phyloP scores from a whole-genome alignment of 805 yeast species.

The Phaffomyces thermotolerans region DNA sequence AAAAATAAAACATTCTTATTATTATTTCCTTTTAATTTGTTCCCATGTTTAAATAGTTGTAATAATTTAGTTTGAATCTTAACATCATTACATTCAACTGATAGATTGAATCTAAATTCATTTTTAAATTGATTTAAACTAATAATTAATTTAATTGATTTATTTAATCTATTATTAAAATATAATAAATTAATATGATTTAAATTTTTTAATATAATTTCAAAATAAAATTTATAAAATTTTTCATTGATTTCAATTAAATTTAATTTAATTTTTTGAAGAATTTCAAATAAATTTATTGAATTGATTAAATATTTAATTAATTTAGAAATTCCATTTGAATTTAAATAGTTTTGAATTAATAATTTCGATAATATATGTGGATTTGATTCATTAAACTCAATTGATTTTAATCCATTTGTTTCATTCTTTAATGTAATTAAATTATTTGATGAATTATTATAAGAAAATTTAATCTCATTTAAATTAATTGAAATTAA shows the following conservation, averaged over 20 bases:
- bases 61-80: not conserved
- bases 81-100: conserved; percentile 1
- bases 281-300: conserved; percentile 13
- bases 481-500: conserved; percentile 20
- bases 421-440: conserved; percentile 3
- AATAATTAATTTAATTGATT: conserved; percentile 10
- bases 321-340: conserved; percentile 11
- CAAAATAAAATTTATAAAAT: not conserved
- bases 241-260: not conserved
- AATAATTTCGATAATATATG: conserved; percentile 20
- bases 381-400: conserved; percentile 19
- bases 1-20: not conserved
- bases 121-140: conserved; percentile 4
- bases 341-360: conserved; percentile 16
- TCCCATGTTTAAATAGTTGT: not conserved
- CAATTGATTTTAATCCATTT: conserved; percentile 10
- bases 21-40: not conserved
- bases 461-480: conserved; percentile 21
- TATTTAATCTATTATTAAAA: conserved; percentile 8
- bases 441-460: conserved; percentile 5
- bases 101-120: conserved; percentile 1
- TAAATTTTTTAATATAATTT: conserved; percentile 17
- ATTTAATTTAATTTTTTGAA: conserved; percentile 8
- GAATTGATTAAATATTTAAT: conserved; percentile 15
- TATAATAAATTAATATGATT: conserved; percentile 15